Evolutionary conservation across 352 stramenopile species (phyloP).

Genomic region (Phytophthora quininea): DNA sequence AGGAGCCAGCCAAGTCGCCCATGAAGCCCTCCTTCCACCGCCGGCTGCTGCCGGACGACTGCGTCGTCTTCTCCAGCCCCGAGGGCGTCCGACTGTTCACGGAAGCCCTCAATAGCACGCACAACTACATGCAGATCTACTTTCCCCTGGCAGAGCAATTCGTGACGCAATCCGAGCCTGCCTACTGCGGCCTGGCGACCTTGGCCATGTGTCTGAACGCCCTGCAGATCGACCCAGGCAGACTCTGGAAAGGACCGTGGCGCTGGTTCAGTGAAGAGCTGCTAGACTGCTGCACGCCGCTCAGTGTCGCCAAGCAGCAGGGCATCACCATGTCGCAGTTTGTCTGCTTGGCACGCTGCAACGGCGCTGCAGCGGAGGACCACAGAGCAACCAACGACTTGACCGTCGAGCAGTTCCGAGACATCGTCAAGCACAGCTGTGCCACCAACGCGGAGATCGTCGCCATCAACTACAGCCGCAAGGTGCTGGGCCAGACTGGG

Average conservation of each 20-base stretch:
- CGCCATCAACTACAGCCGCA: slow-evolving; percentile 92
- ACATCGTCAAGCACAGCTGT: slow-evolving; percentile 78
- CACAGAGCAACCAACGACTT: slow-evolving; percentile 51
- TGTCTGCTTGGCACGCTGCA: slow-evolving; percentile 70
- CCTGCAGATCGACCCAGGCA: slow-evolving; percentile 73
- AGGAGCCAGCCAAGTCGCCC: slow-evolving; percentile 2
- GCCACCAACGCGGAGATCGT: slow-evolving; percentile 81
- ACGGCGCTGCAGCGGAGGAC: slow-evolving; percentile 59
- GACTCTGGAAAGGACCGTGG: slow-evolving; percentile 81
- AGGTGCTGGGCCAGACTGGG: slow-evolving; percentile 93
- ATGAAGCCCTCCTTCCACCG: slow-evolving; percentile 77
- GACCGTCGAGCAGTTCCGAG: slow-evolving; percentile 56
- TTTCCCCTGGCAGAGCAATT: slow-evolving; percentile 92
- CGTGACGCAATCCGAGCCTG: slow-evolving; percentile 91
- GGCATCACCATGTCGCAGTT: slow-evolving; percentile 78
- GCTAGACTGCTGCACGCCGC: slow-evolving; percentile 79
- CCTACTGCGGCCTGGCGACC: slow-evolving; percentile 89
- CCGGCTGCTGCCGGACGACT: slow-evolving; percentile 74
- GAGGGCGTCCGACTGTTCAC: slow-evolving; percentile 87
- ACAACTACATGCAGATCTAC: slow-evolving; percentile 91
- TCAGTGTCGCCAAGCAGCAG: slow-evolving; percentile 69
- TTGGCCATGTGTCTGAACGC: slow-evolving; percentile 86
- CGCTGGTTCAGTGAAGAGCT: slow-evolving; percentile 87
- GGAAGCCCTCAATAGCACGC: slow-evolving; percentile 55
- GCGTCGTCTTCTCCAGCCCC: slow-evolving; percentile 83